Conservation (phyloP, 805 yeast species). For the Ogataea trehalophila region DNA sequence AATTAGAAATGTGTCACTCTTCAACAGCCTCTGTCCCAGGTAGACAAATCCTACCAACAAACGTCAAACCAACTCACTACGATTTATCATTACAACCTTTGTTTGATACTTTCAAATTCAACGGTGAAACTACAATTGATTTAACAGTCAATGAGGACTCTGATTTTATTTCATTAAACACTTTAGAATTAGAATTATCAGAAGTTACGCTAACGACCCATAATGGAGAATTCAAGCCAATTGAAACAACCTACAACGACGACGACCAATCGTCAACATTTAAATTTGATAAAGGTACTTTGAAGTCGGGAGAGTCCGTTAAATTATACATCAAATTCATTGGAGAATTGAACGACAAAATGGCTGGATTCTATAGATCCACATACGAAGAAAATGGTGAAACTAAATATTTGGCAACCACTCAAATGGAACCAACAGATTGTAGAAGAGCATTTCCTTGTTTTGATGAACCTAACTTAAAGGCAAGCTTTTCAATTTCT, state of each 20-base stretch:
- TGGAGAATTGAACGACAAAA: conserved; percentile 47
- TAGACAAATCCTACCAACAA: conserved; percentile 33
- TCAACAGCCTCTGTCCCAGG: conserved; percentile 13
- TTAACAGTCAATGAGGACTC: conserved; percentile 43
- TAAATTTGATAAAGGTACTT: conserved; percentile 42
- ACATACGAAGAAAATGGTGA: conserved; percentile 40
- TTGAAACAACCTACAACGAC: conserved; percentile 31
- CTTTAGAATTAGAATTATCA: conserved; percentile 25
- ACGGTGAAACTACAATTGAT: conserved; percentile 50
- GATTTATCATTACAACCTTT: conserved; percentile 45
- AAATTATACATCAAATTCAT: conserved; percentile 33
- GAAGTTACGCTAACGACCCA: conserved; percentile 15
- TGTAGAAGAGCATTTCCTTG: conserved; percentile 59
- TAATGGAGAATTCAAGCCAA: conserved; percentile 19
- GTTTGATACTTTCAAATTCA: conserved; percentile 39
- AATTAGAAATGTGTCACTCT: conserved; percentile 12
- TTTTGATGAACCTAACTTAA: conserved; percentile 52
- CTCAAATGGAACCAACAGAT: conserved; percentile 60
- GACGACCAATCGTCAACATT: conserved; percentile 64
- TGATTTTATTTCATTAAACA: conserved; percentile 42
- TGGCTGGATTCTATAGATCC: conserved; percentile 56
- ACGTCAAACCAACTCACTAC: conserved; percentile 76
- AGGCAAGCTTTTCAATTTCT: conserved; percentile 51
- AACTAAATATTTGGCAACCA: conserved; percentile 44
- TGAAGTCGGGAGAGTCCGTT: conserved; percentile 27